Percentiles rank a stretch among this genome's conserved stretches.
Conservation (phyloP, 1,284 basidiomycete species). For the Phlebopus sp. region DNA sequence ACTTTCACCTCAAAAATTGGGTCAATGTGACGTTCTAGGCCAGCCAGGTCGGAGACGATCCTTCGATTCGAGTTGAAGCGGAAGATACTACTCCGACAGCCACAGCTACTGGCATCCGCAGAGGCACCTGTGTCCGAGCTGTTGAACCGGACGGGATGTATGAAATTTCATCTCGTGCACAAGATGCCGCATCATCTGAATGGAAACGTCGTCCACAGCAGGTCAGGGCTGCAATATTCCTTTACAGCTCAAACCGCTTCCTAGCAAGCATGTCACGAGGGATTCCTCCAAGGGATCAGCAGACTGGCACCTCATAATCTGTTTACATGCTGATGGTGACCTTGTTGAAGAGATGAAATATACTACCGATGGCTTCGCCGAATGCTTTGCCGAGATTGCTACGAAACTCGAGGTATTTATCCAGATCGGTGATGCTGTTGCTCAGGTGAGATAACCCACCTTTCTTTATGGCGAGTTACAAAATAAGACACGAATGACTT, state of each 20-base stretch:
- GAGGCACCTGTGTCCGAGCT: constrained; percentile 19
- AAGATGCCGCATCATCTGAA: neutral
- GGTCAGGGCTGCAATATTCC: constrained; percentile 12
- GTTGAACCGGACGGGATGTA: constrained; percentile 12
- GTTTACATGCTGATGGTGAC: constrained; percentile 14
- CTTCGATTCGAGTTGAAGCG: constrained; percentile 27
- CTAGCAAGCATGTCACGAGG: constrained; percentile 1
- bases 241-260: constrained; percentile 16
- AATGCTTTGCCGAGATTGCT: constrained; percentile 23
- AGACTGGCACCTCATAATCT: constrained; percentile 22
- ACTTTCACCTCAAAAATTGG: neutral
- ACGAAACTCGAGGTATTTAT: constrained; percentile 25
- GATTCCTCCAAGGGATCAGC: neutral
- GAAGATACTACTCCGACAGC: constrained; percentile 14
- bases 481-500: neutral
- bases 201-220: constrained; percentile 3
- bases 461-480: neutral
- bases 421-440: constrained; percentile 18
- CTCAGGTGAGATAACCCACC: constrained; percentile 14
- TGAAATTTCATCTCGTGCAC: neutral
- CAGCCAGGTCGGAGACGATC: constrained; percentile 13
- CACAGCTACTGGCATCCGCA: constrained; percentile 13
- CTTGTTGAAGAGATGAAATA: neutral
- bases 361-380: constrained; percentile 7
- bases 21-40: constrained; percentile 4